Conservation (phyloP, 768 basidiomycete genomes). For the Mycena galopus region DNA sequence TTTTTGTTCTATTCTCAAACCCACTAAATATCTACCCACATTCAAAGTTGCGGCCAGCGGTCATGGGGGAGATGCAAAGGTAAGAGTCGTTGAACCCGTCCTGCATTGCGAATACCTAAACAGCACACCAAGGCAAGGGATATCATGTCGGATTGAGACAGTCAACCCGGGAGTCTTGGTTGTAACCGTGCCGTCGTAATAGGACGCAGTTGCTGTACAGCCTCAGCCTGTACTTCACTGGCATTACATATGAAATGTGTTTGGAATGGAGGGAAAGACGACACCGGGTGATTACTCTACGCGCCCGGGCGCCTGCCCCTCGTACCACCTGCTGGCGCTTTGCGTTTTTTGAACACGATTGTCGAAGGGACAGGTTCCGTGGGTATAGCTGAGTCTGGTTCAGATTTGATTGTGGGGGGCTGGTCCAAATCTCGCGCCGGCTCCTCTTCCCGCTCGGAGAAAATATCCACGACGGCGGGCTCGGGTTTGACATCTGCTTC, state of each 20-base stretch:
- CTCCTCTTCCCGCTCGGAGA: conserved; percentile 18
- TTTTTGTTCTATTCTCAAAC: too few species aligned
- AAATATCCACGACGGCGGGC: background rate
- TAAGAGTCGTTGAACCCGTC: conserved; percentile 41
- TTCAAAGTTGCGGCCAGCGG: conserved; percentile 86
- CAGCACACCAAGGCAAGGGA: conserved; percentile 64
- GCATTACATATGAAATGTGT: conserved; percentile 4
- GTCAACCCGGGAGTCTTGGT: conserved; percentile 84
- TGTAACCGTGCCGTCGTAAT: conserved; percentile 41
- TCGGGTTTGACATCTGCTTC: conserved; percentile 7
- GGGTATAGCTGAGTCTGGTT: conserved; percentile 16
- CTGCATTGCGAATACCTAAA: background rate
- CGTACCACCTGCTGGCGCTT: conserved; percentile 39
- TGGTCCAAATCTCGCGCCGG: conserved; percentile 1
- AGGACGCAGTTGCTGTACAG: background rate
- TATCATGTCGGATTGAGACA: conserved; percentile 79
- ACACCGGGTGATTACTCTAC: conserved; percentile 10
- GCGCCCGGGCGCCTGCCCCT: conserved; percentile 36
- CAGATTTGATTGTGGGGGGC: conserved; percentile 18
- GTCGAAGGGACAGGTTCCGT: conserved; percentile 12
- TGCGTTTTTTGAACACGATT: conserved; percentile 50
- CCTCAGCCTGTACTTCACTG: background rate
- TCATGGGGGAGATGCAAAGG: conserved; percentile 82
- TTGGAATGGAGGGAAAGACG: background rate
- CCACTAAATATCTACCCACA: conserved; percentile 36